phyloP scores from a whole-genome alignment of 129 eudicot species.

The Helianthus annuus region DNA sequence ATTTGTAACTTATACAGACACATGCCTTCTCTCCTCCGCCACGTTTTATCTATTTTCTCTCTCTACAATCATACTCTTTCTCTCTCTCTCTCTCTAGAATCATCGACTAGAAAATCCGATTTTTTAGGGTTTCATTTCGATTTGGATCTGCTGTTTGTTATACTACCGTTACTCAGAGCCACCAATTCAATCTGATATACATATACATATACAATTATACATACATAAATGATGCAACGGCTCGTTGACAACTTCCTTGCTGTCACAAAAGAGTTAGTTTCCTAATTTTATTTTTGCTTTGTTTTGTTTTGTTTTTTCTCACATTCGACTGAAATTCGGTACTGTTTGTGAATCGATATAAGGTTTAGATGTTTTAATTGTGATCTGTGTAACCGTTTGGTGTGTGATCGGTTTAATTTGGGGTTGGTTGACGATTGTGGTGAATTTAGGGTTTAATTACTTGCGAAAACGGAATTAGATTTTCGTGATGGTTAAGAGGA shows the following conservation, averaged over 20 bases:
- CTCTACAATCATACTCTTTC: conserved; percentile 26
- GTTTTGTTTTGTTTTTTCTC: background rate
- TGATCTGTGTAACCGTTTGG: background rate
- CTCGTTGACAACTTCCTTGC: conserved; percentile 81
- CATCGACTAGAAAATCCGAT: conserved; percentile 6
- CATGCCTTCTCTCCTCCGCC: conserved; percentile 22
- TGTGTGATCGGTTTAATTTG: conserved; percentile 15
- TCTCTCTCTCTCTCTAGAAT: conserved; percentile 30
- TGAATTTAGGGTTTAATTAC: conserved; percentile 19
- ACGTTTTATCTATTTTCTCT: conserved; percentile 23
- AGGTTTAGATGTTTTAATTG: background rate
- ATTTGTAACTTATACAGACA: background rate
- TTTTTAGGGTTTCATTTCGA: conserved; percentile 23
- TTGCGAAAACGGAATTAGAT: background rate
- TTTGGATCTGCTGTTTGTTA: conserved; percentile 36
- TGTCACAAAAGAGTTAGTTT: conserved; percentile 75
- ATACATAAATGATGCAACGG: conserved; percentile 53
- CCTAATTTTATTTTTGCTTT: background rate
- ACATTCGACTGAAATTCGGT: background rate
- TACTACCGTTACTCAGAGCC: conserved; percentile 30
- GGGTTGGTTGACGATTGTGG: conserved; percentile 6
- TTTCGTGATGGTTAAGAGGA: background rate
- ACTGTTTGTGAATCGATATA: background rate
- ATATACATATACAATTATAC: background rate
- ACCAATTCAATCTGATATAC: conserved; percentile 13